Percentiles rank a stretch among this genome's conserved stretches.
Conservation (phyloP, 768 basidiomycete species). For the Termitomyces sp. region DNA sequence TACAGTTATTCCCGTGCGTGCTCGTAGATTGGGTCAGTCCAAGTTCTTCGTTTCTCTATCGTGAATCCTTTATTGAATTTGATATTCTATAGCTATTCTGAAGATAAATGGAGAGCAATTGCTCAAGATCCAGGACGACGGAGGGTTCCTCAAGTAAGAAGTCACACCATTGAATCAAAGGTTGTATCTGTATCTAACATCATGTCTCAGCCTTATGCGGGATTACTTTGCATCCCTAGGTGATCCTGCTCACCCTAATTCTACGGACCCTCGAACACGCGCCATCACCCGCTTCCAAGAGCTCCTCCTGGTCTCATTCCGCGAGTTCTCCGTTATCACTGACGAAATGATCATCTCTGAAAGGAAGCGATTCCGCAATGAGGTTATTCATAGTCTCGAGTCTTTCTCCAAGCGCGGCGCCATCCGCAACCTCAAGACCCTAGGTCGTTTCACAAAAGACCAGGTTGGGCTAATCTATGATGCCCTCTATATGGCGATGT, state of each 20-base stretch:
- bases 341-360: constrained; percentile 91
- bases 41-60: constrained; percentile 34
- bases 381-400: constrained; percentile 92
- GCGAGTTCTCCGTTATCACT: constrained; percentile 94
- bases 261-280: constrained; percentile 81
- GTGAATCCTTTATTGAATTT: constrained; percentile 12
- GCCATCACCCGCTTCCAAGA: constrained; percentile 98
- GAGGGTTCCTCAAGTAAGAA: constrained; percentile 87
- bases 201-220: constrained; percentile 67
- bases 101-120: constrained; percentile 96
- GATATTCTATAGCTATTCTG: constrained; percentile 67
- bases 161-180: background rate
- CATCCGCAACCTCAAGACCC: constrained; percentile 76
- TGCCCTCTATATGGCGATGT: constrained; percentile 83
- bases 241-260: constrained; percentile 89
- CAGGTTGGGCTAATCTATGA: constrained; percentile 91
- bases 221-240: constrained; percentile 93
- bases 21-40: constrained; percentile 32
- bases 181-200: background rate
- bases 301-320: constrained; percentile 92
- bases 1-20: background rate
- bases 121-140: constrained; percentile 93
- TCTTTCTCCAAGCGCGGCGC: constrained; percentile 91
- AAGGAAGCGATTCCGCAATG: constrained; percentile 78
- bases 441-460: constrained; percentile 83